These are phyloP conservation scores for Penicillium herquei DNA, from an alignment of 495 filamentous ascomycete species.

Conservation along the genomic window DNA sequence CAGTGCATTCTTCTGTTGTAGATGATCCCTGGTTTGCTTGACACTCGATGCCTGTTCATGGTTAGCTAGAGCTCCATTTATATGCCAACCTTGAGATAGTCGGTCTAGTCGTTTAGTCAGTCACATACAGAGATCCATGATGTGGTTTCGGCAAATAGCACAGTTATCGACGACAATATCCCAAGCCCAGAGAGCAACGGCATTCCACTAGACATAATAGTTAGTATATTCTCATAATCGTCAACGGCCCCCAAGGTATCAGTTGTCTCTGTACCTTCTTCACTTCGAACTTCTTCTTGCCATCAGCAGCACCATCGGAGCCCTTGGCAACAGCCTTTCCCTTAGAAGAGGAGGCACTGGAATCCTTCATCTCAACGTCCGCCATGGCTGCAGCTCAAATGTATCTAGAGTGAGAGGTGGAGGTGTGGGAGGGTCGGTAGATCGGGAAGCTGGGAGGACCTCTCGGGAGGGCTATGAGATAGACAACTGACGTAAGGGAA, in stretches of 20 bases:
- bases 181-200: conserved; percentile 99
- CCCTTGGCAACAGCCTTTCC: conserved; percentile 62
- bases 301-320: conserved; percentile 57
- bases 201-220: conserved; percentile 74
- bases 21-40: conserved; percentile 99
- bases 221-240: conserved; percentile 8
- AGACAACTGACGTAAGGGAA: background rate
- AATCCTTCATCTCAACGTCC: conserved; percentile 96
- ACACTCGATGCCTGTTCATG: conserved; percentile 81
- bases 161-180: conserved; percentile 99
- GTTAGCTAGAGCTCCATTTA: conserved; percentile 7
- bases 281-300: conserved; percentile 94
- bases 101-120: too few relatives aligned
- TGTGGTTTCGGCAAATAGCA: conserved; percentile 98
- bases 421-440: conserved; percentile 1
- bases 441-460: conserved; percentile 6
- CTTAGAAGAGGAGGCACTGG: conserved; percentile 51
- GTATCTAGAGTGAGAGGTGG: background rate
- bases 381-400: conserved; percentile 64
- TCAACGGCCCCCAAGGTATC: conserved; percentile 11
- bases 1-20: conserved; percentile 96
- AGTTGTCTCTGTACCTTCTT: conserved; percentile 75
- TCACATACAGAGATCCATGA: conserved; percentile 93
- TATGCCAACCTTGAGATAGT: too few relatives aligned
- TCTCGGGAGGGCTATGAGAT: background rate